These are phyloP conservation scores for Scutellaria minor DNA, from an alignment of 257 asterid species.

Conservation along the genomic window DNA sequence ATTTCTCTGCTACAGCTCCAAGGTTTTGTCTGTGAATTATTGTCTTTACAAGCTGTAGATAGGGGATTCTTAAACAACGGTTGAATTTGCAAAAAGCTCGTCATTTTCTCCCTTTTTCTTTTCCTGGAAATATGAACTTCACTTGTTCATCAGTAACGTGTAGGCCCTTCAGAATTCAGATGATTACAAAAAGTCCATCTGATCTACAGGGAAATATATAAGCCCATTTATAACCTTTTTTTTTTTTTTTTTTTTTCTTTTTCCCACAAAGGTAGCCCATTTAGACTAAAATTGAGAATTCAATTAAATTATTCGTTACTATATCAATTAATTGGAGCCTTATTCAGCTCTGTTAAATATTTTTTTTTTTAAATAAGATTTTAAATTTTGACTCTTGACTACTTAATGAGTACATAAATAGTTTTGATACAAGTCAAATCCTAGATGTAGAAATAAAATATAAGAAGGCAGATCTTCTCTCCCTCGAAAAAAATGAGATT, in stretches of 20 bases:
- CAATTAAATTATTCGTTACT: no score
- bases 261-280: no score
- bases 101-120: constrained; percentile 33
- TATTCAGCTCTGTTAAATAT: background rate
- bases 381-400: background rate
- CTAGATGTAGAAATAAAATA: no score
- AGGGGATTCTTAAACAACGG: constrained; percentile 44
- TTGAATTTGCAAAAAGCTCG: constrained; percentile 44
- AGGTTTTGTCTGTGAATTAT: constrained; percentile 26
- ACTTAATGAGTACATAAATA: background rate
- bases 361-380: background rate
- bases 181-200: no score
- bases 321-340: background rate
- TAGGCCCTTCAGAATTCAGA: background rate
- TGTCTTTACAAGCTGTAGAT: constrained; percentile 28
- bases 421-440: no score
- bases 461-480: no score
- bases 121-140: constrained; percentile 11
- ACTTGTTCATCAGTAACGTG: constrained; percentile 5
- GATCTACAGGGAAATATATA: no score
- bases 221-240: background rate
- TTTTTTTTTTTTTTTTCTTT: no score
- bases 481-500: no score
- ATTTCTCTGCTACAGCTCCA: constrained; percentile 36
- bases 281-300: no score